Percentiles rank a stretch among this genome's conserved stretches.
phyloP scores from a whole-genome alignment of 768 basidiomycete species.

The Leucosporidium yakuticum region DNA sequence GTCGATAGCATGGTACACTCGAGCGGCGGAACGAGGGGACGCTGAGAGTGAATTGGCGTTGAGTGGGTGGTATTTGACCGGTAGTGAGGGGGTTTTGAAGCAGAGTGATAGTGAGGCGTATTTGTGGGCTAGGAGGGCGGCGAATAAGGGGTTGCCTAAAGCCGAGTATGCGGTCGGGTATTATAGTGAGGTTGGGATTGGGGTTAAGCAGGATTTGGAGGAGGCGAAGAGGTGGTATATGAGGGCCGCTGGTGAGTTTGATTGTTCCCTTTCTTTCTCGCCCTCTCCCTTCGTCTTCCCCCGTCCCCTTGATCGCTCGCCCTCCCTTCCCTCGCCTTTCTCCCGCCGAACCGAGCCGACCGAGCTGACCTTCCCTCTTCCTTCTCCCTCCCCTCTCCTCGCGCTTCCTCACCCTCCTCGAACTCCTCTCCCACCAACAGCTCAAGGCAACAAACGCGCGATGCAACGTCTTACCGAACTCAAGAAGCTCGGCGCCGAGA shows the following conservation, averaged over 20 bases:
- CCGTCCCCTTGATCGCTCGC: neutral
- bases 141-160: slow-evolving; percentile 91
- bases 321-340: neutral
- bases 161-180: slow-evolving; percentile 95
- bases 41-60: slow-evolving; percentile 90
- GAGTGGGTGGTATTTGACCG: slow-evolving; percentile 97
- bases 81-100: slow-evolving; percentile 88
- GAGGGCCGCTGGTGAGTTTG: slow-evolving; percentile 82
- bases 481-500: slow-evolving; percentile 63
- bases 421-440: slow-evolving; percentile 47
- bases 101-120: slow-evolving; percentile 99
- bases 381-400: neutral
- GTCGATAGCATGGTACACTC: slow-evolving; percentile 98
- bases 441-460: slow-evolving; percentile 95
- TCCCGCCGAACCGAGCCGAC: neutral
- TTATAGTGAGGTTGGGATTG: slow-evolving; percentile 95
- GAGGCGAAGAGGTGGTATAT: slow-evolving; percentile 98
- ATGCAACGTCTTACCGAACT: slow-evolving; percentile 94
- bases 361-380: neutral
- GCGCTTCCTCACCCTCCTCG: neutral
- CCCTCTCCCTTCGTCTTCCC: neutral
- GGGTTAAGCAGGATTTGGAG: slow-evolving; percentile 90
- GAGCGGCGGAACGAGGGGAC: slow-evolving; percentile 93
- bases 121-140: slow-evolving; percentile 90
- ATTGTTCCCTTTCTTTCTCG: slow-evolving; percentile 3